Evolutionary conservation across 805 yeast species (phyloP).

Genomic region (Pichia membranifaciens): DNA sequence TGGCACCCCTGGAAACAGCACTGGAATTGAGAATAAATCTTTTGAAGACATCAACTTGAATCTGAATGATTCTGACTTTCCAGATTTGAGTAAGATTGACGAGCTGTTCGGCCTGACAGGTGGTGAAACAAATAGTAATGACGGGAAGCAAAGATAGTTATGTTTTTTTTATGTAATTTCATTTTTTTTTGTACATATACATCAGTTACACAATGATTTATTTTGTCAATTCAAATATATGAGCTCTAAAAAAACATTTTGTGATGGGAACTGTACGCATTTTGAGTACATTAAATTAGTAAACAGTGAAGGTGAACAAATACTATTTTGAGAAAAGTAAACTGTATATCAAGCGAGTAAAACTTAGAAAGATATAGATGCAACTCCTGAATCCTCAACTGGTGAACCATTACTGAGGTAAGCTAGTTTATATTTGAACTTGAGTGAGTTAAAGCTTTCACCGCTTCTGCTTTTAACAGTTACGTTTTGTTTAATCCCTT

Average conservation of each 20-base stretch:
- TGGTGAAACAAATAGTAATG: background rate
- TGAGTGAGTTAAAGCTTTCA: constrained; percentile 30
- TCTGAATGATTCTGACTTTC: constrained; percentile 4
- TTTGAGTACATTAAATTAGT: too few relatives aligned
- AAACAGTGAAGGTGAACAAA: too few relatives aligned
- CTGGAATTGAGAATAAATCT: background rate
- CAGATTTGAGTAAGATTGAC: constrained; percentile 11
- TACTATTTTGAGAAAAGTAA: too few relatives aligned
- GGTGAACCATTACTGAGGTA: constrained; percentile 43
- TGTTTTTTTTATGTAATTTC: background rate
- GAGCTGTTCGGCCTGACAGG: constrained; percentile 10
- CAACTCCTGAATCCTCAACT: constrained; percentile 55
- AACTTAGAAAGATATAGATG: constrained; percentile 15
- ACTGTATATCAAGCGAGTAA: too few relatives aligned
- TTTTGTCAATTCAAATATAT: background rate
- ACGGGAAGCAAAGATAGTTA: background rate
- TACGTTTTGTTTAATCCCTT: constrained; percentile 25
- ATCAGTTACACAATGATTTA: background rate
- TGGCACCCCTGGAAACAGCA: background rate
- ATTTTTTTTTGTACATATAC: background rate
- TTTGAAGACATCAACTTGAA: background rate
- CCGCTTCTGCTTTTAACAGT: constrained; percentile 19
- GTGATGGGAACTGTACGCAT: too few relatives aligned
- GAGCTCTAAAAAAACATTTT: too few relatives aligned
- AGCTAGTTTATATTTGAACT: constrained; percentile 70